Evolutionary conservation across 2,329 filamentous ascomycete genomes (phyloP), one percentile per base, ranked within the genome.

Genomic region (Diplodia corticola): DNA sequence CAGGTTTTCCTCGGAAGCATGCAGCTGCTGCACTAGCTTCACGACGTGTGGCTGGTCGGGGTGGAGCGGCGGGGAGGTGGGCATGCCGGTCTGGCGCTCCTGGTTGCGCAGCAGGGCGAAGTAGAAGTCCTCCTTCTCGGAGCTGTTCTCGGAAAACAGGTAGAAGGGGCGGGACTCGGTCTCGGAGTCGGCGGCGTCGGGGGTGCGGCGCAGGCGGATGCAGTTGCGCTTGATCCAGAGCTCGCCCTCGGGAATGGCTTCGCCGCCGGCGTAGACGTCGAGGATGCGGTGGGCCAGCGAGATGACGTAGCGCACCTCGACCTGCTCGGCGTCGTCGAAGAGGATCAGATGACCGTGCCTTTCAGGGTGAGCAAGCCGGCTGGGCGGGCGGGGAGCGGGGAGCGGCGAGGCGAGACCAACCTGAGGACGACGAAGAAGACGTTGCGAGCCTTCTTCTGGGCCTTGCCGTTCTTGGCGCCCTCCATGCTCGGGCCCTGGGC

Each of bases 81-180:
- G 88, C 85, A 22, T 82, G 81, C 64, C 83, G 66, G 87, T 83
- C 17, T 86, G 85, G 71, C 89, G 88, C 70, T 93, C 89, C 75
- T 96, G 91, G 69, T 93, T 96, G 72, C 89, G 88, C 46, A 99
- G 82, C 71, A 99, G 83, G 13, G 94, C 91, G 78, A 97, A 94
- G 77, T 99, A 99, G 79, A 99, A 98, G 76, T 99, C 95, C 78
- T 99, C 95, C 77, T 99, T 99, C 54, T 95, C 92, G 0, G 93
- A 97, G 76, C 92, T 92, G 73, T 96, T 97, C 70, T 98, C 93
- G 0, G 92, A 96, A 78, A 98, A 99, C 4, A 99, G 83, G 74
- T 89, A 98, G 79, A 97, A 98, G 0, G 95, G 93, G 71, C 91
- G 93, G 6, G 91, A 89, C 69, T 89, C 87, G 2, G 83, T 80